phyloP scores from a whole-genome alignment of 2,329 filamentous ascomycete species.

The Corynespora cassiicola region DNA sequence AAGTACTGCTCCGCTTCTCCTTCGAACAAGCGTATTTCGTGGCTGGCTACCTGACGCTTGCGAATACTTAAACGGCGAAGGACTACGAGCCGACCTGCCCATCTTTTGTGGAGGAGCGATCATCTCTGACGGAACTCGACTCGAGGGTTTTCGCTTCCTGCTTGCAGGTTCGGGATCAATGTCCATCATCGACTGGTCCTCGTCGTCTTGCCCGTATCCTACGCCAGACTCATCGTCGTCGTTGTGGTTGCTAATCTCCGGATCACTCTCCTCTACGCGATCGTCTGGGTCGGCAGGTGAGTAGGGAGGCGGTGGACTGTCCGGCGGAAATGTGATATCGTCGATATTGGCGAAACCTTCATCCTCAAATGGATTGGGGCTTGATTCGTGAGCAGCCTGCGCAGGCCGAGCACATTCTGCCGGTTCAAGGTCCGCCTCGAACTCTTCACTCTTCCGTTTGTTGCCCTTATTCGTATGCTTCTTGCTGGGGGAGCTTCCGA shows the following conservation, averaged over 20 bases:
- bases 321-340: slow-evolving; percentile 30
- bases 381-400: slow-evolving; percentile 14
- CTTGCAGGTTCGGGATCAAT: slow-evolving; percentile 10
- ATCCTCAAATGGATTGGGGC: slow-evolving; percentile 18
- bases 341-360: slow-evolving; percentile 49
- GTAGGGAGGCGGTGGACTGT: slow-evolving; percentile 49
- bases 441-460: slow-evolving; percentile 57
- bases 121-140: slow-evolving; percentile 33
- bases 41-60: too few species aligned
- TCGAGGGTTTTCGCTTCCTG: slow-evolving; percentile 39
- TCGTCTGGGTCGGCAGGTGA: slow-evolving; percentile 47
- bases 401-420: slow-evolving; percentile 24
- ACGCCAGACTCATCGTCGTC: slow-evolving; percentile 17
- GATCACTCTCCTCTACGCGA: background rate
- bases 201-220: slow-evolving; percentile 20
- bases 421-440: slow-evolving; percentile 32
- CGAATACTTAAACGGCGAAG: slow-evolving; percentile 21
- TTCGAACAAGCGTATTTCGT: slow-evolving; percentile 20
- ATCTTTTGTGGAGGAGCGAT: slow-evolving; percentile 34
- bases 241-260: slow-evolving; percentile 14
- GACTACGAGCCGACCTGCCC: slow-evolving; percentile 28
- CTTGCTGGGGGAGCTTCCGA: slow-evolving; percentile 22
- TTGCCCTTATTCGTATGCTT: slow-evolving; percentile 29
- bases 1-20: slow-evolving; percentile 26
- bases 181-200: slow-evolving; percentile 15